Conservation (phyloP, 2,329 filamentous ascomycete species). For the Colletotrichum sp. region DNA sequence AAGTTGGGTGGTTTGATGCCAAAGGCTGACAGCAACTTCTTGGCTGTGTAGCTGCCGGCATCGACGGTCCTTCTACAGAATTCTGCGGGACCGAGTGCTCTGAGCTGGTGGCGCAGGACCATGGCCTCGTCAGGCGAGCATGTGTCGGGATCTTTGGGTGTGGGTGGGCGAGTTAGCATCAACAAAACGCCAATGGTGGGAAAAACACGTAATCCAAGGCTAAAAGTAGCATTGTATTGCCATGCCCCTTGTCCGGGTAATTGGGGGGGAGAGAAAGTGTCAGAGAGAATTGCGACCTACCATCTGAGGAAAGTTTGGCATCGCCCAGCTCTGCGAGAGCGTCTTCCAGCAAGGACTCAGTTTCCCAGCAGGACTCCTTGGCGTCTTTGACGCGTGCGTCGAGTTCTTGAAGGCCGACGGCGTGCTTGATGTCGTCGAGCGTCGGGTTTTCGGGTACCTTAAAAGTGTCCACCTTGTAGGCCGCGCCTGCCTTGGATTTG, state of each 20-base stretch:
- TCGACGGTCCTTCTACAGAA: slow-evolving; percentile 79
- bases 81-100: slow-evolving; percentile 75
- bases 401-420: slow-evolving; percentile 42
- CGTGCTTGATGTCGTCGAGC: slow-evolving; percentile 39
- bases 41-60: slow-evolving; percentile 73
- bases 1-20: slow-evolving; percentile 76
- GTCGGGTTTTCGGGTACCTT: slow-evolving; percentile 37
- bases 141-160: slow-evolving; percentile 45
- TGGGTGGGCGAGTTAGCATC: slow-evolving; percentile 15
- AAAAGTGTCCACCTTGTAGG: slow-evolving; percentile 37
- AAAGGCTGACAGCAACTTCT: slow-evolving; percentile 87
- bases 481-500: slow-evolving; percentile 28
- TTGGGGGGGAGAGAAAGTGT: background rate
- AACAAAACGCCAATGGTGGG: background rate
- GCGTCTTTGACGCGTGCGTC: slow-evolving; percentile 58
- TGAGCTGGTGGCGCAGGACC: slow-evolving; percentile 72
- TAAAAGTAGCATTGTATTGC: slow-evolving; percentile 12
- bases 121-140: slow-evolving; percentile 74
- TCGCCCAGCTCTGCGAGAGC: slow-evolving; percentile 63
- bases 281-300: slow-evolving; percentile 38
- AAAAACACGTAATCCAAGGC: slow-evolving; percentile 11
- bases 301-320: slow-evolving; percentile 46
- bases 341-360: slow-evolving; percentile 68
- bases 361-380: slow-evolving; percentile 62
- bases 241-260: slow-evolving; percentile 1